Evolutionary conservation across 208 protist species (phyloP), one percentile per base, ranked within the genome.

Genomic region (Wallacemonas rigidus): DNA sequence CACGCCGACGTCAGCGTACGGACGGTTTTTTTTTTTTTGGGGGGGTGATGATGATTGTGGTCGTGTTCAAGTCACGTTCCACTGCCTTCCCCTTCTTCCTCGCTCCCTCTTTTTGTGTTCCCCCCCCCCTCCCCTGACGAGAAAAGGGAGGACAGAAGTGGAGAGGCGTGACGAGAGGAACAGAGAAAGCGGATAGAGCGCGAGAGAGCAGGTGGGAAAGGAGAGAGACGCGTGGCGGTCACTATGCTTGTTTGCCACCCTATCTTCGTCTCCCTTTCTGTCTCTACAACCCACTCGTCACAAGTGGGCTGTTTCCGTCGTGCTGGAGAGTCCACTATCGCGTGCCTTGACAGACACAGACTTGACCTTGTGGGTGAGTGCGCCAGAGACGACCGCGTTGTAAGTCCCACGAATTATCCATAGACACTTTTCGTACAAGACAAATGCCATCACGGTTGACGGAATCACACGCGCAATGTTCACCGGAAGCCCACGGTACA

Each of bases 401-500:
- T 81, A 60, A 57, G 77, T 77, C 1, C 71, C 72, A 41, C 83
- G 76, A n/a, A 88, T 82, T 45, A 54, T 62, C 51, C 74, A 74
- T 35, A 95, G 75, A 39, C 67, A 90, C 79, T 93, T 91, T 63
- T 95, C 88, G 67, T 95, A 95, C 44, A 93, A 68, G 43, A 95
- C 77, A 71, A 95, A 92, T 15, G 91, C 76, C 69, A 87, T 76
- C 62, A 93, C 80, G 15, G 88, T 95, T 35, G 91, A 83, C 0
- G 91, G 91, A 63, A 95, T 86, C 45, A 95, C 88, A 57, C 91
- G 86, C 47, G 73, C 76, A 50, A 95, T 73, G 80, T 94, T 95
- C 38, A 94, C 88, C 2, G 83, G 83, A 47, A 94, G 76, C 17
- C 88, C 91, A 35, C 91, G 85, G 79, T 95, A 95, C 70, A 95